Evolutionary conservation across 2,329 filamentous ascomycete genomes (phyloP), one percentile per base, ranked within the genome.

Genomic region (Scedosporium aurantiacum): DNA sequence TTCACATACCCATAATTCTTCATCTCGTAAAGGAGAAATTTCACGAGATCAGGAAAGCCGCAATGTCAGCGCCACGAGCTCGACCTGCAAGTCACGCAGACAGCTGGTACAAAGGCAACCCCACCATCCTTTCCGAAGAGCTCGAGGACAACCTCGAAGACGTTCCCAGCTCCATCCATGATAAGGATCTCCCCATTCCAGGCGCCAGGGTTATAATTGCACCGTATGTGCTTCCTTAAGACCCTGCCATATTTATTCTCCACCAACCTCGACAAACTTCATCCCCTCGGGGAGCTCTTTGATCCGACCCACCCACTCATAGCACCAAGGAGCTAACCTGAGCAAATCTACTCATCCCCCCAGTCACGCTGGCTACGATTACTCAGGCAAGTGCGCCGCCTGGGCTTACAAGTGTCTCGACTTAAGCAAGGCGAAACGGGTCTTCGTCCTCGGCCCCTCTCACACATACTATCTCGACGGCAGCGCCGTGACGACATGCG

Each of bases 371-470:
- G 94, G 94, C 64, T 99, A 96, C 76, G 78, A 83, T 1, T 97
- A 93, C 78, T 99, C 94, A 3, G 94, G 94, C 6, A 84, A 87
- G 45, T 93, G 91, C 66, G 94, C 94, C 52, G 94, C 92, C 52
- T 97, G 91, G 86, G 94, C 94, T 7, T 99, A 97, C 76, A 94
- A 90, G 74, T 83, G 84, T 5, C 85, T 96, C 58, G 91, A 97
- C 72, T 81, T 97, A 61, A 87, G 85, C 63, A 83, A 84, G 64
- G 88, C 86, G 25, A 96, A 95, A 74, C 88, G 91, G 2, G 83
- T 99, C 65, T 97, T 99, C 70, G 79, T 99, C 50, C 83, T 99
- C 16, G 94, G 94, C 0, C 94, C 94, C 2, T 97, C 93, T 1
- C 94, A 99, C 70, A 91, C 93, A 57, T 85, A 89, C 72, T 89